These are phyloP conservation scores for Trametes sp. DNA, from an alignment of 1,284 basidiomycete genomes.

Conservation along the genomic window DNA sequence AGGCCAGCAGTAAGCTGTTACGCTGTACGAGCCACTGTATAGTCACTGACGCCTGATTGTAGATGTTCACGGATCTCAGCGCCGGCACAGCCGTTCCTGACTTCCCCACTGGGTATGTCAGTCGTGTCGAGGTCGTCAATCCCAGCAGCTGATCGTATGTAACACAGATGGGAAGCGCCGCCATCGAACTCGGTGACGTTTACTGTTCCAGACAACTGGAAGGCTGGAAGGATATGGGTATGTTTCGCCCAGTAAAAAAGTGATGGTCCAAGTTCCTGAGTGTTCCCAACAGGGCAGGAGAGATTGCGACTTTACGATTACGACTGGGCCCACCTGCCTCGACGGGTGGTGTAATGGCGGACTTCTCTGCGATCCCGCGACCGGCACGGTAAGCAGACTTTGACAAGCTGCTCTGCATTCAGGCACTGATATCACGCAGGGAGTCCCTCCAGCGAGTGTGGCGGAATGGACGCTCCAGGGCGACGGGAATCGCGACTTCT, in stretches of 20 bases:
- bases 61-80: slow-evolving; percentile 39
- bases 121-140: too few relatives aligned
- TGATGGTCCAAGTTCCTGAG: neutral
- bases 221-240: slow-evolving; percentile 49
- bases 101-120: slow-evolving; percentile 38
- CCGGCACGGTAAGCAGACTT: slow-evolving; percentile 36
- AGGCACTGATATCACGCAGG: slow-evolving; percentile 31
- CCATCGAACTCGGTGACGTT: slow-evolving; percentile 42
- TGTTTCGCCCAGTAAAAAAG: neutral
- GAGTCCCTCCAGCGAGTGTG: slow-evolving; percentile 52
- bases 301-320: slow-evolving; percentile 52
- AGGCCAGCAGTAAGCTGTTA: slow-evolving; percentile 39
- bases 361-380: slow-evolving; percentile 49
- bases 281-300: slow-evolving; percentile 37
- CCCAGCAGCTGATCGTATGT: too few relatives aligned
- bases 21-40: neutral
- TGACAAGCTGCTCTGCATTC: too few relatives aligned
- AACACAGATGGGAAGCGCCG: slow-evolving; percentile 46
- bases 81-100: slow-evolving; percentile 36
- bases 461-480: slow-evolving; percentile 52
- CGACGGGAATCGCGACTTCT: slow-evolving; percentile 45
- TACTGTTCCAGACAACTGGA: slow-evolving; percentile 48
- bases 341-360: slow-evolving; percentile 57
- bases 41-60: neutral
- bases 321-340: slow-evolving; percentile 49